phyloP scores from a whole-genome alignment of 2,329 filamentous ascomycete genomes.

The Fusarium tupiense region DNA sequence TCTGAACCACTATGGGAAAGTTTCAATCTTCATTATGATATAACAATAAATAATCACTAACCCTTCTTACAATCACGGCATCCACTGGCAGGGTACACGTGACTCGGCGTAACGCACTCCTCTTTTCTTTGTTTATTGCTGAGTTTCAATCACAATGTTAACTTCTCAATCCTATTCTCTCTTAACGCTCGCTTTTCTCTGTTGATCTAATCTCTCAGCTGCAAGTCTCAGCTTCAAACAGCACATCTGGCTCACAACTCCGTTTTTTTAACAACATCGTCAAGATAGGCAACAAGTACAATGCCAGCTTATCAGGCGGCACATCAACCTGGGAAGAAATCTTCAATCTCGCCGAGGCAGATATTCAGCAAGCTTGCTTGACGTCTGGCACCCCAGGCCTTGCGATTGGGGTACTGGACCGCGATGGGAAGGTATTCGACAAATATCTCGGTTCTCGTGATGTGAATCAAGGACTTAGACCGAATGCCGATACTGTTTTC shows the following conservation, averaged over 20 bases:
- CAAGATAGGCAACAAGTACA: neutral
- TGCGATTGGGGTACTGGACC: fast-evolving
- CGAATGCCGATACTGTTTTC: neutral
- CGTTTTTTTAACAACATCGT: fast-evolving
- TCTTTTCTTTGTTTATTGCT: neutral
- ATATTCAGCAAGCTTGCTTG: neutral
- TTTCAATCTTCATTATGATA: too few species aligned
- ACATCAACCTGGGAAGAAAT: neutral
- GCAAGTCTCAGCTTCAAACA: too few species aligned
- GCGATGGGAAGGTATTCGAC: neutral
- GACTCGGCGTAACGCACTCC: neutral
- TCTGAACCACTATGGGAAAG: too few species aligned
- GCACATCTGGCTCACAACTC: too few species aligned
- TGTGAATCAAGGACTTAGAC: fast-evolving
- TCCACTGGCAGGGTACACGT: neutral
- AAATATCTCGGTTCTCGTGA: neutral
- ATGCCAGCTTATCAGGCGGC: neutral
- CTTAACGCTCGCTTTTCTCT: fast-evolving
- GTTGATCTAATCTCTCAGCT: too few species aligned
- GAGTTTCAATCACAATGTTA: neutral
- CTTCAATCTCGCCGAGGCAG: neutral
- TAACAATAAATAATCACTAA: too few species aligned
- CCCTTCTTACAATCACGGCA: neutral
- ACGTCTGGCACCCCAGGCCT: neutral
- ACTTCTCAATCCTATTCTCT: neutral